Evolutionary conservation across 1,139 yeast species (phyloP).

Genomic region (Scheffersomyces insectosa): DNA sequence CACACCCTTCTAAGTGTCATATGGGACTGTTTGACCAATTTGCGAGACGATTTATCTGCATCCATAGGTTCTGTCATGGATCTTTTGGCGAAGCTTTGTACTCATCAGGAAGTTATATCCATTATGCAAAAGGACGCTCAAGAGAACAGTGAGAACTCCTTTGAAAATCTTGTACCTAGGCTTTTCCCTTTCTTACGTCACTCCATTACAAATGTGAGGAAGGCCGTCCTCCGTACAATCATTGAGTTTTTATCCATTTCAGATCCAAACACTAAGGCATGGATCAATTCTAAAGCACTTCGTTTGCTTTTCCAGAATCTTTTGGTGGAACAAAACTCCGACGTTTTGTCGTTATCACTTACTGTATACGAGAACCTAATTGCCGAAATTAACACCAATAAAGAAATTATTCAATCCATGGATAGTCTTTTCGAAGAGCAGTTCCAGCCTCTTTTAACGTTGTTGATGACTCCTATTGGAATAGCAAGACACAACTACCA

Average conservation of each 20-base stretch:
- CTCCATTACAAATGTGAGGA: constrained; percentile 88
- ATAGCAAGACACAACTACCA: constrained; percentile 84
- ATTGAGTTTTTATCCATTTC: constrained; percentile 73
- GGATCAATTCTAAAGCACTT: constrained; percentile 76
- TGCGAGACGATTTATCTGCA: constrained; percentile 90
- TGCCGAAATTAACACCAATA: constrained; percentile 35
- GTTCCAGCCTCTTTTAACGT: constrained; percentile 60
- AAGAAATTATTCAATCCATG: constrained; percentile 32
- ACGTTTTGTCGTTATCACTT: constrained; percentile 65
- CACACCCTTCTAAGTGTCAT: constrained; percentile 70
- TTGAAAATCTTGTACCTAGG: constrained; percentile 82
- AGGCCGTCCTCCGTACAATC: constrained; percentile 81
- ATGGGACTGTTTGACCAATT: constrained; percentile 84
- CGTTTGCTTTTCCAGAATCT: constrained; percentile 84
- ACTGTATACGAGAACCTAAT: constrained; percentile 63
- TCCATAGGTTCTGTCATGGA: constrained; percentile 98
- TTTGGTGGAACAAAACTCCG: constrained; percentile 81
- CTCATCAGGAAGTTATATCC: constrained; percentile 74
- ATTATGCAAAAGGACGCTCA: constrained; percentile 67
- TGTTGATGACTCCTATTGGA: constrained; percentile 93
- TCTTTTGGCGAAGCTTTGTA: constrained; percentile 81
- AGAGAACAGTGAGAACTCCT: constrained; percentile 35
- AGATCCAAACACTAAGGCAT: constrained; percentile 63
- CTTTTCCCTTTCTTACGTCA: constrained; percentile 92
- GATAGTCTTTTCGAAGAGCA: constrained; percentile 55